Conservation (phyloP, 2,329 filamentous ascomycete genomes). For the Curvularia hawaiiensis region DNA sequence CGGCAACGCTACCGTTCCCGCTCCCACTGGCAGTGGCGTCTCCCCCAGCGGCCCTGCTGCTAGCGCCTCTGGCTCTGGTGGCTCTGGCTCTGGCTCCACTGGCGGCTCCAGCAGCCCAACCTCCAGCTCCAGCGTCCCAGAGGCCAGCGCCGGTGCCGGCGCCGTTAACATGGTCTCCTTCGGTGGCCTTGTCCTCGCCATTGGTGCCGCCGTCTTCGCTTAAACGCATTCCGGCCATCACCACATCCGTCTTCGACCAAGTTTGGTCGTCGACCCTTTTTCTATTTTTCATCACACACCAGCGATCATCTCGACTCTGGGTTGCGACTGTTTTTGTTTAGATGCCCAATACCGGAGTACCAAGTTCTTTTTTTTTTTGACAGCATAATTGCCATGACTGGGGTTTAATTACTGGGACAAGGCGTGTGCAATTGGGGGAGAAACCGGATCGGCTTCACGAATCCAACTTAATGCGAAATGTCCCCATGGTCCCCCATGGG, state of each 20-base stretch:
- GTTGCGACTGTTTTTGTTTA: constrained; percentile 11
- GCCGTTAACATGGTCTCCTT: constrained; percentile 36
- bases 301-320: constrained; percentile 8
- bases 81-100: not conserved
- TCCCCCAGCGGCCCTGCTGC: constrained; percentile 3
- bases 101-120: constrained; percentile 16
- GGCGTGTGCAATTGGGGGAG: constrained; percentile 3
- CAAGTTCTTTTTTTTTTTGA: constrained; percentile 6
- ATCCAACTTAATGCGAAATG: constrained; percentile 7
- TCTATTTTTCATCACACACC: constrained; percentile 11
- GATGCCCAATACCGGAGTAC: constrained; percentile 13
- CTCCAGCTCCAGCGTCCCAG: constrained; percentile 15
- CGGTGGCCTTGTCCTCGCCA: constrained; percentile 35
- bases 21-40: constrained; percentile 11
- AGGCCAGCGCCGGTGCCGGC: constrained; percentile 31
- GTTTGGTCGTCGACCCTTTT: not conserved
- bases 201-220: constrained; percentile 37
- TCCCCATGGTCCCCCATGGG: not conserved
- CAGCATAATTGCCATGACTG: constrained; percentile 11
- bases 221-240: constrained; percentile 18
- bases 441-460: constrained; percentile 3
- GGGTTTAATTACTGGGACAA: constrained; percentile 8
- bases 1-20: constrained; percentile 15
- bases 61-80: not conserved
- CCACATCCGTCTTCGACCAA: not conserved